Conservation (phyloP, 345 rosid genomes). For the Populus euphratica region DNA sequence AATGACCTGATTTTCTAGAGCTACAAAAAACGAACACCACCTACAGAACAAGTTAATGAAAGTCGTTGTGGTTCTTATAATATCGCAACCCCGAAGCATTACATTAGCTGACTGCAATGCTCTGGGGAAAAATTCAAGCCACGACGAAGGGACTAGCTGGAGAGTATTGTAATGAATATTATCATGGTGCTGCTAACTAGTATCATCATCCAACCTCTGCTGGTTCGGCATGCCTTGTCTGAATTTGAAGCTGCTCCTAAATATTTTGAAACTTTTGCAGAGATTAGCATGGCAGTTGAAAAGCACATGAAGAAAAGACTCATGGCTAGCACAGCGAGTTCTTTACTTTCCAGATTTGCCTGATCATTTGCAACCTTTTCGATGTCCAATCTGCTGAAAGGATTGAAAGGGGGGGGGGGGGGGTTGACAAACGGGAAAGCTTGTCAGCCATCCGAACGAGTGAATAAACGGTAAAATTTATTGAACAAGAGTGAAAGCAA, state of each 20-base stretch:
- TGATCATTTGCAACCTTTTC: conserved; percentile 56
- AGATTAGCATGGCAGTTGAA: conserved; percentile 58
- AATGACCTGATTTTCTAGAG: conserved; percentile 7
- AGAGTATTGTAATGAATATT: conserved; percentile 67
- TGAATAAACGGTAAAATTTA: neutral
- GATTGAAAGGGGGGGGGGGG: neutral
- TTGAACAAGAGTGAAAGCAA: neutral
- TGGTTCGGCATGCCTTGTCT: conserved; percentile 33
- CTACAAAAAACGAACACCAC: conserved; percentile 12
- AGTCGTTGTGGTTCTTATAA: conserved; percentile 60
- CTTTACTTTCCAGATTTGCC: conserved; percentile 61
- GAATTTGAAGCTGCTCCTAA: conserved; percentile 35
- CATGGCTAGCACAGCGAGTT: conserved; percentile 52
- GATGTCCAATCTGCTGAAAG: conserved; percentile 49
- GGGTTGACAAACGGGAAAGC: neutral
- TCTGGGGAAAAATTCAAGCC: conserved; percentile 16
- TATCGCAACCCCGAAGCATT: conserved; percentile 50
- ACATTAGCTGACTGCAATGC: conserved; percentile 28
- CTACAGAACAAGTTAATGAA: conserved; percentile 55
- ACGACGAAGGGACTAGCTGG: conserved; percentile 31
- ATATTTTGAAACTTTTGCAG: conserved; percentile 31
- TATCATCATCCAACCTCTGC: conserved; percentile 73
- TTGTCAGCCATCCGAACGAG: neutral
- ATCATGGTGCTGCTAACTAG: conserved; percentile 77
- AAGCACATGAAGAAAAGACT: conserved; percentile 62